Conservation (phyloP, 2,329 filamentous ascomycete genomes). For the Magnaporthiopsis poae region DNA sequence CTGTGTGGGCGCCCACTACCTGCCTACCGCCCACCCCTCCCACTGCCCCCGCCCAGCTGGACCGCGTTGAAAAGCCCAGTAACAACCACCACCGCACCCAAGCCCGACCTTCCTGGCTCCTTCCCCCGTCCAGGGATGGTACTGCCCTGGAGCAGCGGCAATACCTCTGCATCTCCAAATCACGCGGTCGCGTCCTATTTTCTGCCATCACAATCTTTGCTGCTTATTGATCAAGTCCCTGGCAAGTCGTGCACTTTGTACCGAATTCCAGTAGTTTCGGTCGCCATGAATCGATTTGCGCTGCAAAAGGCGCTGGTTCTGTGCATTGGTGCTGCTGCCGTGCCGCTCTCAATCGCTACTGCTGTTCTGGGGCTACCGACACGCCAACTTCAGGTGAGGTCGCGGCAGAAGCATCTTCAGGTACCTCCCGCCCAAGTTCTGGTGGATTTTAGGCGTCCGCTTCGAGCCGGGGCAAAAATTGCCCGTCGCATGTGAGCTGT, state of each 20-base stretch:
- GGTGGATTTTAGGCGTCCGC: constrained; percentile 1
- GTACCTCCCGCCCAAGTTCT: background rate
- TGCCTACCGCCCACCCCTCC: no score
- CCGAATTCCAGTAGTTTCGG: background rate
- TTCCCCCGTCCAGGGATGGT: background rate
- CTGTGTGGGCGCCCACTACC: no score
- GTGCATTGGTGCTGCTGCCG: background rate
- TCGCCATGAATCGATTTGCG: background rate
- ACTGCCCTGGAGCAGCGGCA: background rate
- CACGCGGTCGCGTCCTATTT: background rate
- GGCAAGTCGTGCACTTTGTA: background rate
- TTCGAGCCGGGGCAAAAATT: background rate
- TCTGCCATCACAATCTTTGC: background rate
- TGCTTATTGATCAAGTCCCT: background rate
- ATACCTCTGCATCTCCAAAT: background rate
- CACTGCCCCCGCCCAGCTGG: background rate
- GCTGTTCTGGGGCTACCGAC: background rate
- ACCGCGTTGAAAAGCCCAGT: background rate
- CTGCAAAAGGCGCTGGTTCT: background rate
- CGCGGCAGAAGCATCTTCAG: constrained; percentile 2
- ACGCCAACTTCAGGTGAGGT: background rate
- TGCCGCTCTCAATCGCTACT: background rate
- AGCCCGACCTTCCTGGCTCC: background rate
- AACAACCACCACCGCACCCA: background rate
- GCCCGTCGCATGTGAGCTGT: background rate